phyloP scores from a whole-genome alignment of 2,329 filamentous ascomycete species.

The Verticillium alfalfae region DNA sequence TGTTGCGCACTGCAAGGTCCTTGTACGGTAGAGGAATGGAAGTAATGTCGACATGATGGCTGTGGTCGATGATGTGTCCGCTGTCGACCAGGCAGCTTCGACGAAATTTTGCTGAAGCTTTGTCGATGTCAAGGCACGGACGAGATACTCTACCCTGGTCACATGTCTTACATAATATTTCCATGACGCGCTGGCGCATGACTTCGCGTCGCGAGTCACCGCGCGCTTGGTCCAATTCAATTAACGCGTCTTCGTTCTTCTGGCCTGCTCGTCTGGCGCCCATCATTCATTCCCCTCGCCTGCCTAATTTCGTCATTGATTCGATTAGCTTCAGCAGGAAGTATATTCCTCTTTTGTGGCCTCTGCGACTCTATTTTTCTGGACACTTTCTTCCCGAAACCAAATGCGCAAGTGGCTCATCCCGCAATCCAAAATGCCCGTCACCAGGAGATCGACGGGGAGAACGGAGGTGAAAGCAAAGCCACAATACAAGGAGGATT shows the following conservation, averaged over 20 bases:
- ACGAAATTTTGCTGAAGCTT: neutral
- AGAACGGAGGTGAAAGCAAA: neutral
- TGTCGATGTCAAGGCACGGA: neutral
- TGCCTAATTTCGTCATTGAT: neutral
- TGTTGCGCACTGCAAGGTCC: slow-evolving; percentile 45
- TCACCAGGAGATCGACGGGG: neutral
- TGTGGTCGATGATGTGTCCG: neutral
- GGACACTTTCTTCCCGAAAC: neutral
- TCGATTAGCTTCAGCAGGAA: neutral
- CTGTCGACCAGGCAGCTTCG: no score
- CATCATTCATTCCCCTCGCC: neutral
- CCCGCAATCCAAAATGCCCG: neutral
- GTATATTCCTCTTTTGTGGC: neutral
- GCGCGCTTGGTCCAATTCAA: neutral
- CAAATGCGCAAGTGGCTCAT: slow-evolving; percentile 2
- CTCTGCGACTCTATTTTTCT: neutral
- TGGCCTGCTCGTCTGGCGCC: no score
- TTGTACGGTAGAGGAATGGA: slow-evolving; percentile 69
- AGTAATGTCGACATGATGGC: slow-evolving; percentile 36
- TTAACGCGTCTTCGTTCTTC: slow-evolving; percentile 2
- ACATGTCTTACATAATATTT: neutral
- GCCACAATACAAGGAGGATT: neutral
- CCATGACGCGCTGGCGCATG: slow-evolving; percentile 2
- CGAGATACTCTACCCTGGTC: neutral
- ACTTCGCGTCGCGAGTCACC: slow-evolving; percentile 4